Evolutionary conservation across 176 grass and related monocot genomes (phyloP), one percentile per base, ranked within the genome.

Genomic region (Raddia distichophylla): DNA sequence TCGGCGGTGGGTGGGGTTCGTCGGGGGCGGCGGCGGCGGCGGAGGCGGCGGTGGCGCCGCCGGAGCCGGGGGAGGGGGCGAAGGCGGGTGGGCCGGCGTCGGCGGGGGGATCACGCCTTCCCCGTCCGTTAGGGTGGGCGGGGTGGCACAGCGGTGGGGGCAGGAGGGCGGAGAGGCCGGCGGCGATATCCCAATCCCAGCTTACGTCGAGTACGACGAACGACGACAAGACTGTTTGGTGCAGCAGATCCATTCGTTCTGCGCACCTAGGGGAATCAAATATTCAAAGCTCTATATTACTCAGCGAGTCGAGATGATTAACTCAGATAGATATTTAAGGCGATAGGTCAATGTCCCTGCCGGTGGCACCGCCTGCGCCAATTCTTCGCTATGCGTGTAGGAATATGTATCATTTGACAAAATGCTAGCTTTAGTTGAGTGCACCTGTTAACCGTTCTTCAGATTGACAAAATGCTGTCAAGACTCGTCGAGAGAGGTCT

Each of bases 361-460:
- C 54, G 12, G 69, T 55, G 16, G 76, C 64, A 85, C 58, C 83
- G 82, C 87, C 59, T 44, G 73, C 58, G 66, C 77, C 82, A 66
- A 67, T 82, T 40, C 37, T 27, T 62, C 37, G 55, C 55, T 32
- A 61, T 27, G 58, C 51, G 56, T 71, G 60, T 15, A 20, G 57
- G 82, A 75, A 32, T 44, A 69, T 33, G 81, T 40, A 58, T 50
- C 55, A 14, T 60, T 62, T 62, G 54, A 57, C 70, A 71, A 22
- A 85, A 19, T 12, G 15, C 63, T 49, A 75, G 61, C 71, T 64
- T 83, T 54, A 18, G 11, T 62, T 54, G 46, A 74, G 27, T 64
- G 62, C 52, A 19, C 6, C 57, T 47, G 43, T 52, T 71, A 57
- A 59, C 77, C 42, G 57, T 18, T 59, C 82, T 58, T 82, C 59